Evolutionary conservation across 2,329 filamentous ascomycete species (phyloP).

Genomic region (Exophiala mesophila): DNA sequence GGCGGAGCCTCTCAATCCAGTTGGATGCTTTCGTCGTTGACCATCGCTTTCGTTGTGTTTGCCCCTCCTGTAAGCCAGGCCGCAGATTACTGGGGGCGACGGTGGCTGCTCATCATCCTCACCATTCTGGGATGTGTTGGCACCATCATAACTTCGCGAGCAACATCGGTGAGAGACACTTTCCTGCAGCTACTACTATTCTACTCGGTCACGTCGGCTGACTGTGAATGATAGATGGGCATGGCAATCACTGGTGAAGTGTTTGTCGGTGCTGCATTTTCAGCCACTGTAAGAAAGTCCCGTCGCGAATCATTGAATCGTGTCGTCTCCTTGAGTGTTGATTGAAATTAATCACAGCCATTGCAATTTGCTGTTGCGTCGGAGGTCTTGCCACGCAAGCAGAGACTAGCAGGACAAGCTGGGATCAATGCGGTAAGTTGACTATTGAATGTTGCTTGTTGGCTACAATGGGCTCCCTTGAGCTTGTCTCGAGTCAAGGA

Average conservation of each 20-base stretch:
- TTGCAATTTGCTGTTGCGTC: constrained; percentile 11
- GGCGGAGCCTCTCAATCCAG: constrained; percentile 4
- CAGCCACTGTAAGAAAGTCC: constrained; percentile 8
- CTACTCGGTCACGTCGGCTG: neutral
- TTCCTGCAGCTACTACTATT: neutral
- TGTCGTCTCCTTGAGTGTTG: neutral
- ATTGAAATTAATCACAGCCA: neutral
- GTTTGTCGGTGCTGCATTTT: constrained; percentile 7
- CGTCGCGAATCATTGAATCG: no score
- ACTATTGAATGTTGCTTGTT: neutral
- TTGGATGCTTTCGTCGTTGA: constrained; percentile 7
- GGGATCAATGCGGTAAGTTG: constrained; percentile 9
- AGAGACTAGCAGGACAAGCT: constrained; percentile 11
- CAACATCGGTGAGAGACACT: constrained; percentile 1
- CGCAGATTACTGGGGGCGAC: constrained; percentile 7
- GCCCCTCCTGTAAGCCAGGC: constrained; percentile 7
- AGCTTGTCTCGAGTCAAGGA: no score
- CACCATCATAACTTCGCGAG: constrained; percentile 12
- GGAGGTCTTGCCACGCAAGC: constrained; percentile 9
- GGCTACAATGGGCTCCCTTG: no score
- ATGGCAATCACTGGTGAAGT: constrained; percentile 10
- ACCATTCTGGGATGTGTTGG: constrained; percentile 6
- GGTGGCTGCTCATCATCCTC: constrained; percentile 9
- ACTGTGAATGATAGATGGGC: constrained; percentile 7
- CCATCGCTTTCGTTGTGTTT: constrained; percentile 8